Evolutionary conservation across 768 basidiomycete species (phyloP), one percentile per base, ranked within the genome.

Genomic region (Ephemerocybe angulata): DNA sequence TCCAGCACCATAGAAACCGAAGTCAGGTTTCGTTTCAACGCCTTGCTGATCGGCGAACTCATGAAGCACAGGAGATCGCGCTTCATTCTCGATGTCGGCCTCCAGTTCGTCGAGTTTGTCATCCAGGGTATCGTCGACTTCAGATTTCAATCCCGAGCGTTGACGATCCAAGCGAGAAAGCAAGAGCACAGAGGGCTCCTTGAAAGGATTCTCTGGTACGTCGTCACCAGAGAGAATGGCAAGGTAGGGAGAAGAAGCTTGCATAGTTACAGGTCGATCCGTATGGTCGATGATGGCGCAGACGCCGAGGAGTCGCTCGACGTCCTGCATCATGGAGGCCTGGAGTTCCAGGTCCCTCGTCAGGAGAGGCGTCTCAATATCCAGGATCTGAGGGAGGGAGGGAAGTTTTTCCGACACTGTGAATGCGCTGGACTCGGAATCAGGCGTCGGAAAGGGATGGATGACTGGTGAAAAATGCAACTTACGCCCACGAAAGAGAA

Each of bases 401-500:
- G 75, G 75, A 2, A 74, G 60, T 48, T 67, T 70, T 29, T 67
- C 64, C 19, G 74, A 69, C 11, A 72, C 71, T 17, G 75, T 81
- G 61, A 84, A 85, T 4, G 84, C 77, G 43, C 85, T 80, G 47
- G n/a, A 4, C 4, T 12, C 21, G 7, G 15, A 46, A 7, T 46
- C 13, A 8, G 41, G 12, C 21, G 8, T 47, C 30, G 6, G 29
- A n/a, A 3, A 49, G 1, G 47, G 27, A 33, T 7, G 17, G 19
- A 25, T 25, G 12, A 29, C 10, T 8, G 8, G 33, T 35, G 10
- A 47, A 47, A 28, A 12, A 22, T 15, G 21, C 33, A 28, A 72
- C 78, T 47, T 54, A 87, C 87, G 79, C 77, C 88, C 88, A 90
- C 13, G 84, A 83, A 48, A 90, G 69, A 29, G 81, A 76, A 13